These are phyloP conservation scores for Calocera viscosa DNA, from an alignment of 768 basidiomycete species.

Conservation along the genomic window DNA sequence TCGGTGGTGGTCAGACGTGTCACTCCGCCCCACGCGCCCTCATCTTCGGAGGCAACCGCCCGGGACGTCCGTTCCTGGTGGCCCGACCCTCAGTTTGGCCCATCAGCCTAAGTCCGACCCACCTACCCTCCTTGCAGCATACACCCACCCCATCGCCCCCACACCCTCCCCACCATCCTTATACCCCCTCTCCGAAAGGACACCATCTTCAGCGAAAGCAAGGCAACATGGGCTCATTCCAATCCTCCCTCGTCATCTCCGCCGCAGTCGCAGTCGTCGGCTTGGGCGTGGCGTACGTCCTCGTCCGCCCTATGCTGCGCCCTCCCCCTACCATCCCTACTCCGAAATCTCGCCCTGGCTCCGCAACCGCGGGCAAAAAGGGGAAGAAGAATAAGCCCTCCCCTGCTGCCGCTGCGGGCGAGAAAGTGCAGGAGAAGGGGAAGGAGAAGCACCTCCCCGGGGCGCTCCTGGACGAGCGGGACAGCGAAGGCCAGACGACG, in stretches of 20 bases:
- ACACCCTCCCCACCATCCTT: not conserved
- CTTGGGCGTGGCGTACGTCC: not conserved
- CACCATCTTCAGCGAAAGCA: not conserved
- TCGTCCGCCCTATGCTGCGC: not conserved
- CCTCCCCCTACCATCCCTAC: not conserved
- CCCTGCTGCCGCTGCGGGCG: not conserved
- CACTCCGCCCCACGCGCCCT: no score
- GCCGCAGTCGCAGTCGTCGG: not conserved
- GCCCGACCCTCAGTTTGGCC: no score
- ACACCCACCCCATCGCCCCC: no score
- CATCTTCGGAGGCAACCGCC: no score
- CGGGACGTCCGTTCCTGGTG: no score
- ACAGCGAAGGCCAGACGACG: not conserved
- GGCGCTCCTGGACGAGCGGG: not conserved
- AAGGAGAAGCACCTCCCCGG: constrained; percentile 1
- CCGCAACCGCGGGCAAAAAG: not conserved
- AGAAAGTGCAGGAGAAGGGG: not conserved
- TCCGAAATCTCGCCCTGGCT: not conserved
- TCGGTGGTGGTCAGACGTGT: no score
- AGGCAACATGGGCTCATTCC: not conserved
- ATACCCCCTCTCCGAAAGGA: no score
- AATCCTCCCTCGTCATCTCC: not conserved
- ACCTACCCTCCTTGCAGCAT: no score
- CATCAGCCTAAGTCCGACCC: no score
- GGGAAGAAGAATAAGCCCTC: not conserved